phyloP scores from a whole-genome alignment of 2,329 filamentous ascomycete species.

The Teratosphaeria gauchensis region DNA sequence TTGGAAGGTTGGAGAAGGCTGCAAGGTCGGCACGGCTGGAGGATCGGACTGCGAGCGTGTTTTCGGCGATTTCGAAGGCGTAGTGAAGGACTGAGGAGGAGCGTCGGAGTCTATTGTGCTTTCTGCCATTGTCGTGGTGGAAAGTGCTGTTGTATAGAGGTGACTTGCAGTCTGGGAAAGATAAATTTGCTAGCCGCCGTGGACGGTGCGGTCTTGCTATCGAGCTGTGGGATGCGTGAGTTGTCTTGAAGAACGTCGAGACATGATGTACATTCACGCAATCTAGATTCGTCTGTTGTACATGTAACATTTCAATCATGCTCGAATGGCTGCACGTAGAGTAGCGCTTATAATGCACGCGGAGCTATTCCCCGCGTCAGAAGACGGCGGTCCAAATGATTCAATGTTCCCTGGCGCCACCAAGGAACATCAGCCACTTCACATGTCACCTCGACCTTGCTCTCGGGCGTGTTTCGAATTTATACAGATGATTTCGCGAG shows the following conservation, averaged over 20 bases:
- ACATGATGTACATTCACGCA: background rate
- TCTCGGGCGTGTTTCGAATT: too few species aligned
- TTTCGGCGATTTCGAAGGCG: slow-evolving; percentile 18
- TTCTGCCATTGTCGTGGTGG: background rate
- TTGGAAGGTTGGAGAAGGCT: slow-evolving; percentile 37
- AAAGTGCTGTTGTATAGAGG: background rate
- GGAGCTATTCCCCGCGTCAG: background rate
- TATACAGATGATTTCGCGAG: too few species aligned
- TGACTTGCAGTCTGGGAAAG: background rate
- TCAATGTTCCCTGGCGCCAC: background rate
- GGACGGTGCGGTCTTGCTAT: background rate
- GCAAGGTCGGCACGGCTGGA: slow-evolving; percentile 27
- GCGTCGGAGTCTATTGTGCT: background rate
- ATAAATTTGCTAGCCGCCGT: background rate
- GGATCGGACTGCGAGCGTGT: slow-evolving; percentile 37
- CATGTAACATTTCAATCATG: background rate
- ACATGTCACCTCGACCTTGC: too few species aligned
- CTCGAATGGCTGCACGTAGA: background rate
- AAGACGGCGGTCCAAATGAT: too few species aligned
- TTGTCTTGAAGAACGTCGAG: background rate
- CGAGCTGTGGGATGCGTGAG: background rate
- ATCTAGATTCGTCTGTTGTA: background rate
- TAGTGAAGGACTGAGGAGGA: slow-evolving; percentile 1
- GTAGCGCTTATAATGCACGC: background rate
- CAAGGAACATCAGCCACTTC: background rate